A percentile compares a stretch with the other conserved stretches of the same genome.
phyloP scores from a whole-genome alignment of 2,329 filamentous ascomycete species.

The Falciphora oryzae region DNA sequence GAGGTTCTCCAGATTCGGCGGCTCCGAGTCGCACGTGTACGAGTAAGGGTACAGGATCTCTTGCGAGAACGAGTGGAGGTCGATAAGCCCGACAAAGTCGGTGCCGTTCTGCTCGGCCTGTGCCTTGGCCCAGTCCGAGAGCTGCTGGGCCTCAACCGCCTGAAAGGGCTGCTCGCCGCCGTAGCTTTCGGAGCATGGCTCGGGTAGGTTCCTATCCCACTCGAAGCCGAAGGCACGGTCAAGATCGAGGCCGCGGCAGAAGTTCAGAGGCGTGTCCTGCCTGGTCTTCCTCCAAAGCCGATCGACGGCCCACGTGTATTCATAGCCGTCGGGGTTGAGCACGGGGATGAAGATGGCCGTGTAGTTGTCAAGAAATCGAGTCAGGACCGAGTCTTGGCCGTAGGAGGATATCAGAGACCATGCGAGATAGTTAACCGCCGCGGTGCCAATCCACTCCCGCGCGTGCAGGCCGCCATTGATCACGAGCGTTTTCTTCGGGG shows the following conservation, averaged over 20 bases:
- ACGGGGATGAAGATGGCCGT: slow-evolving; percentile 87
- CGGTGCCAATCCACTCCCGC: slow-evolving; percentile 92
- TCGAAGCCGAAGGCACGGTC: slow-evolving; percentile 81
- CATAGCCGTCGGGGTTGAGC: slow-evolving; percentile 88
- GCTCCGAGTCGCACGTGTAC: slow-evolving; percentile 71
- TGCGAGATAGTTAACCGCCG: slow-evolving; percentile 83
- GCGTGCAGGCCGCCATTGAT: slow-evolving; percentile 86
- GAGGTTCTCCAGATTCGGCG: slow-evolving; percentile 85
- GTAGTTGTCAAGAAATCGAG: slow-evolving; percentile 73
- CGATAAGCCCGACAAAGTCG: slow-evolving; percentile 77
- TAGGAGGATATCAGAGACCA: slow-evolving; percentile 83
- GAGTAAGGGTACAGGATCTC: slow-evolving; percentile 90
- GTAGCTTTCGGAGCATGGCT: slow-evolving; percentile 89
- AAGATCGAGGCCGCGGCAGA: slow-evolving; percentile 83
- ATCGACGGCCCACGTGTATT: slow-evolving; percentile 88
- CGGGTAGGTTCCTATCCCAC: slow-evolving; percentile 68
- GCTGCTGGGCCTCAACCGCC: slow-evolving; percentile 66
- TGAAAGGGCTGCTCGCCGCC: slow-evolving; percentile 80
- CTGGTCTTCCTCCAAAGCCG: slow-evolving; percentile 93
- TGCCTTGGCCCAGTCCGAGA: slow-evolving; percentile 79
- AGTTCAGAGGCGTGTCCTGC: slow-evolving; percentile 73
- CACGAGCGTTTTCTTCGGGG: slow-evolving; percentile 26
- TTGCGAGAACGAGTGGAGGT: slow-evolving; percentile 93
- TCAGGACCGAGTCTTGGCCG: slow-evolving; percentile 65
- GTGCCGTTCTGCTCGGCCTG: slow-evolving; percentile 65